Evolutionary conservation across 495 filamentous ascomycete species (phyloP), one percentile per base, ranked within the genome.

Genomic region (Neurospora discreta): DNA sequence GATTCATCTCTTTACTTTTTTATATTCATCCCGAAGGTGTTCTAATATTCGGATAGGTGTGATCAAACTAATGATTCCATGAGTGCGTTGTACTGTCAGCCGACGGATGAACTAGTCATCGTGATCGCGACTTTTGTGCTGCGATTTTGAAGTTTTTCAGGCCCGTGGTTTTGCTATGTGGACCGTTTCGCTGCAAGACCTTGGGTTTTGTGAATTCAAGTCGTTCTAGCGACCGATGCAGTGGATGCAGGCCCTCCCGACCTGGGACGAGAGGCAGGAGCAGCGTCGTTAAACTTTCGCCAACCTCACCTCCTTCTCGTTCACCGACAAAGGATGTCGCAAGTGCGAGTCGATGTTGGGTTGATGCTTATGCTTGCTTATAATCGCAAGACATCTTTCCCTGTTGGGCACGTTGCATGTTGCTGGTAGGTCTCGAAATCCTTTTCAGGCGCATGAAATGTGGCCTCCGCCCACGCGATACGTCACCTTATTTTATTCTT

Each of bases 181-280:
- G 69, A 68, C 76, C 71, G 67, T 33, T 42, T 70, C 71, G 44
- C 39, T 70, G 68, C 74, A 68, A 74, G 70, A 74, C 30, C 68
- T 70, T 73, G 71, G 71, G 71, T 68, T 68, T 65, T 69, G 74
- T 44, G 72, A 60, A 71, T 71, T 70, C 36, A 70, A 70, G 67
- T 39, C 68, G 75, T 72, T 75, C 76, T 74, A 79, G 74, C 74
- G 74, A 75, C 75, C 70, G 74, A 68, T 73, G 52, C 26, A 36
- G 52, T 65, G 46, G 68, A 60, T 71, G 76, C 71, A 76, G 68
- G 69, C 7, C 38, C n/a, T 52, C 68, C 20, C 42, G 46, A 58
- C 52, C 26, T 11, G 15, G 46, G 39, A 39, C 39, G 39, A 9
- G 23, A 26, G 46, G 46, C 15, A 65, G 52, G 26, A 65, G 52